Conservation (phyloP, 2,329 filamentous ascomycete species). For the Endothia cerciana region DNA sequence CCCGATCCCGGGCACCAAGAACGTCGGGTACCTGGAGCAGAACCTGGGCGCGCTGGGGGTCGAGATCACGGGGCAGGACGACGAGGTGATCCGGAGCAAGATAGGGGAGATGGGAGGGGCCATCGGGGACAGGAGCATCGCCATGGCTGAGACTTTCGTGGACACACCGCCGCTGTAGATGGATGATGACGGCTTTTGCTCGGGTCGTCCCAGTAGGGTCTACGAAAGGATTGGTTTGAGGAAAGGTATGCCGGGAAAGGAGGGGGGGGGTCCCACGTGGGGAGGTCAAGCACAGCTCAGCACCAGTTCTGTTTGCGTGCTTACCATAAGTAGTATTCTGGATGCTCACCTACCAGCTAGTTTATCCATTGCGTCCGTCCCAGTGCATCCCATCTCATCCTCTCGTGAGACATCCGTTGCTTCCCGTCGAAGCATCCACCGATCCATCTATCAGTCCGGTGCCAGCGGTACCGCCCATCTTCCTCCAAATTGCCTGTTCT, state of each 20-base stretch:
- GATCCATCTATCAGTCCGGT: background rate
- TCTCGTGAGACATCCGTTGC: background rate
- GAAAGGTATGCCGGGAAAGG: background rate
- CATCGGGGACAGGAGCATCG: background rate
- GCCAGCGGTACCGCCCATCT: background rate
- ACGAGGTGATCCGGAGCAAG: slow-evolving; percentile 38
- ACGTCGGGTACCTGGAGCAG: slow-evolving; percentile 50
- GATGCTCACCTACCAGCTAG: background rate
- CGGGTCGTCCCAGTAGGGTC: background rate
- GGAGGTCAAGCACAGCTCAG: background rate
- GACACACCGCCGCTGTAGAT: slow-evolving; percentile 17
- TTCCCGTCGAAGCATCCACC: background rate
- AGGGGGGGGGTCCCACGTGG: background rate
- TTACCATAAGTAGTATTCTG: background rate
- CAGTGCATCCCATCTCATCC: too few species aligned
- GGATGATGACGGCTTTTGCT: background rate
- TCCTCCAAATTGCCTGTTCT: background rate
- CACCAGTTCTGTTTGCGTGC: background rate
- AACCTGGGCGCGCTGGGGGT: slow-evolving; percentile 44
- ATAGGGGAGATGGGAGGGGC: slow-evolving; percentile 28
- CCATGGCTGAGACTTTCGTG: slow-evolving; percentile 4
- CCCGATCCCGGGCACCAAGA: slow-evolving; percentile 59
- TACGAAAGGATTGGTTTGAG: background rate
- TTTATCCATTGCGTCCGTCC: background rate
- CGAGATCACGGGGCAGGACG: slow-evolving; percentile 40